phyloP scores from a whole-genome alignment of 495 filamentous ascomycete species.

The Penicillium desertorum region DNA sequence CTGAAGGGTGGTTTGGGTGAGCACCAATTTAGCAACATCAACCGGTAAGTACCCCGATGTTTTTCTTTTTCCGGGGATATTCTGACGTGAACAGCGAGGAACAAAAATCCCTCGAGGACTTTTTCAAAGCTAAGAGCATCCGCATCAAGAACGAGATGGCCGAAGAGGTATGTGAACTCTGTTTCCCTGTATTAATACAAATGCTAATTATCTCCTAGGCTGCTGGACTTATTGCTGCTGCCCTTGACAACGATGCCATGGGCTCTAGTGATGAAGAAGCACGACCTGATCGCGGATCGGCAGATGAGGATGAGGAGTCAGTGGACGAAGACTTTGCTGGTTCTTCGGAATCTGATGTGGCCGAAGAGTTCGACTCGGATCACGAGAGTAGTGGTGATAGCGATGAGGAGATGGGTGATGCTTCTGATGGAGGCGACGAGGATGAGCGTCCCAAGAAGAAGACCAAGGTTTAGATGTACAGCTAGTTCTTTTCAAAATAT shows the following conservation, averaged over 20 bases:
- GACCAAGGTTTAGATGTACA: slow-evolving; percentile 50
- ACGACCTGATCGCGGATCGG: slow-evolving; percentile 77
- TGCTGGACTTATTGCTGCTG: slow-evolving; percentile 71
- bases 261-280: slow-evolving; percentile 81
- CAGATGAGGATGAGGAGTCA: slow-evolving; percentile 93
- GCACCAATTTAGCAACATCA: slow-evolving; percentile 98
- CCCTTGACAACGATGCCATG: slow-evolving; percentile 75
- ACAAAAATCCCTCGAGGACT: slow-evolving; percentile 89
- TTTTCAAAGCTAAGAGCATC: slow-evolving; percentile 90
- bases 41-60: slow-evolving; percentile 56
- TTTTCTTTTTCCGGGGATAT: slow-evolving; percentile 1
- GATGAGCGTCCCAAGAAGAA: slow-evolving; percentile 70
- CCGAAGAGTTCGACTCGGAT: slow-evolving; percentile 90
- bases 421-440: slow-evolving; percentile 48
- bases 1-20: slow-evolving; percentile 76
- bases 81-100: slow-evolving; percentile 64
- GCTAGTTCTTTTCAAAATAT: slow-evolving; percentile 8
- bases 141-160: slow-evolving; percentile 96
- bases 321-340: slow-evolving; percentile 95
- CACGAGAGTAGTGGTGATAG: slow-evolving; percentile 81
- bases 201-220: slow-evolving; percentile 31
- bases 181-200: slow-evolving; percentile 10
- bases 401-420: slow-evolving; percentile 64
- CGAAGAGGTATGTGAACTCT: slow-evolving; percentile 54
- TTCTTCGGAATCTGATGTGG: slow-evolving; percentile 88